Conservation (phyloP, 1,284 basidiomycete species). For the Cutaneotrichosporon mucoides region DNA sequence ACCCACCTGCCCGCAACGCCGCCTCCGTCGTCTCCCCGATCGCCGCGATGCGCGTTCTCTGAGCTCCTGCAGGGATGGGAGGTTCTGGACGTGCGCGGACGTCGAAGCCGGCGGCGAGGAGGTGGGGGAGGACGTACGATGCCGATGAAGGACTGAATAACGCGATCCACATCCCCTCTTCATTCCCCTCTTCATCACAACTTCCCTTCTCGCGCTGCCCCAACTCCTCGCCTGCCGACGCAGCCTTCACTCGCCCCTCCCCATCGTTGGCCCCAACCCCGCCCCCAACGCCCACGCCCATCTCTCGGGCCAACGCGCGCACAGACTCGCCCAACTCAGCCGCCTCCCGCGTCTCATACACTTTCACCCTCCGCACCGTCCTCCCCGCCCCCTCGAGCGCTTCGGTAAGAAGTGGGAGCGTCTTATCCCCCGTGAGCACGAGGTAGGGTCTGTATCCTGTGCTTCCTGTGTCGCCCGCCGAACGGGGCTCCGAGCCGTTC, state of each 20-base stretch:
- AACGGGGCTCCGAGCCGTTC: too few species aligned
- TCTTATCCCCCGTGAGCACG: slow-evolving; percentile 40
- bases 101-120: neutral
- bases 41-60: slow-evolving; percentile 24
- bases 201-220: too few species aligned
- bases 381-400: slow-evolving; percentile 21
- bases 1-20: slow-evolving; percentile 19
- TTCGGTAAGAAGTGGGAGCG: slow-evolving; percentile 28
- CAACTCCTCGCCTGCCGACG: too few species aligned
- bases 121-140: slow-evolving; percentile 26
- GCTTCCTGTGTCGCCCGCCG: neutral
- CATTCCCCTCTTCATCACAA: too few species aligned
- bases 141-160: slow-evolving; percentile 46
- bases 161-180: slow-evolving; percentile 28
- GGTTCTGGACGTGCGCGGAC: neutral
- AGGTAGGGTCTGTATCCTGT: slow-evolving; percentile 25
- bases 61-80: neutral
- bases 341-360: slow-evolving; percentile 23
- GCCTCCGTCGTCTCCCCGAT: slow-evolving; percentile 44
- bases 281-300: too few species aligned
- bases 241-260: slow-evolving; percentile 57
- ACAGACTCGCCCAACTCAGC: slow-evolving; percentile 54
- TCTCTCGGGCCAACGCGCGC: slow-evolving; percentile 52
- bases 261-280: slow-evolving; percentile 56
- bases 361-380: slow-evolving; percentile 18